Evolutionary conservation across 1,139 yeast species (phyloP).

Genomic region (Pichia sp.): DNA sequence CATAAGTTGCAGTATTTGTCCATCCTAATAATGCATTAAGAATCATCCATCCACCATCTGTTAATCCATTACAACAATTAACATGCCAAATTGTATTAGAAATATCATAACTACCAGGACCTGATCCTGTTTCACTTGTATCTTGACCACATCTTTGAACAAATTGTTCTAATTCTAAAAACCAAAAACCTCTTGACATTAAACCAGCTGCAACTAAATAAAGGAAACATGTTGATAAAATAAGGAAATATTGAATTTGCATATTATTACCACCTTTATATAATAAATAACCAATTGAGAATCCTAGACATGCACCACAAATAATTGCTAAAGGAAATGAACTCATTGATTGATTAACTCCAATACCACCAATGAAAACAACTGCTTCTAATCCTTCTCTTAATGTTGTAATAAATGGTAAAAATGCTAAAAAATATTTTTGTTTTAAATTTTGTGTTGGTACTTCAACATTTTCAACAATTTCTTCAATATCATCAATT

Average conservation of each 20-base stretch:
- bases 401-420: conserved; percentile 77
- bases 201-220: conserved; percentile 87
- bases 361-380: conserved; percentile 86
- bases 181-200: conserved; percentile 88
- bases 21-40: conserved; percentile 90
- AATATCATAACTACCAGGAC: conserved; percentile 92
- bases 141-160: conserved; percentile 72
- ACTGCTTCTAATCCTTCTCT: conserved; percentile 93
- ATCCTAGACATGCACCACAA: conserved; percentile 63
- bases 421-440: conserved; percentile 68
- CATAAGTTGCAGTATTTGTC: conserved; percentile 93
- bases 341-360: conserved; percentile 65
- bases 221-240: conserved; percentile 76
- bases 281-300: conserved; percentile 55
- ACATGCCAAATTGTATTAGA: conserved; percentile 86
- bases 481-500: conserved; percentile 13
- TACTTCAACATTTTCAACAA: conserved; percentile 13
- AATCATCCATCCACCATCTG: conserved; percentile 89
- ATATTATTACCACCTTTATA: conserved; percentile 74
- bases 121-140: conserved; percentile 82
- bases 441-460: conserved; percentile 35
- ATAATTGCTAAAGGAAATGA: conserved; percentile 82
- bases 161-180: conserved; percentile 65
- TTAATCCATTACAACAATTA: conserved; percentile 89
- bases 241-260: conserved; percentile 74